Evolutionary conservation across 2,329 filamentous ascomycete species (phyloP).

Genomic region (Penicillium sp.): DNA sequence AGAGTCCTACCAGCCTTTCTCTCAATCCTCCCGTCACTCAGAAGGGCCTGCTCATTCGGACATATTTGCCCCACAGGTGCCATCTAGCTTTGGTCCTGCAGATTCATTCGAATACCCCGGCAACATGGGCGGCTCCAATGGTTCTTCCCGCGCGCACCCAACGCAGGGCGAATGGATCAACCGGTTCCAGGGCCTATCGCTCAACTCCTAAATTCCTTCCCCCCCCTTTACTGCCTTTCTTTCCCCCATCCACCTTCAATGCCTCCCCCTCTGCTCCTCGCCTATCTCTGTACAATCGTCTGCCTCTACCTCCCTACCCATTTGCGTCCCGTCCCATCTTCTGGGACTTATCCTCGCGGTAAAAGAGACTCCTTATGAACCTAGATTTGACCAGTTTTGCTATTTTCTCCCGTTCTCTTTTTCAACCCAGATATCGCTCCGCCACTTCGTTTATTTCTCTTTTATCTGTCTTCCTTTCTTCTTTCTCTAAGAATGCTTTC

Average conservation of each 20-base stretch:
- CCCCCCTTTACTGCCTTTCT: background rate
- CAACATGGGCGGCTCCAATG: slow-evolving; percentile 39
- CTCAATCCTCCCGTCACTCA: slow-evolving; percentile 32
- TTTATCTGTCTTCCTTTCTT: background rate
- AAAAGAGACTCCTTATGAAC: slow-evolving; percentile 10
- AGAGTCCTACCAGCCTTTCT: slow-evolving; percentile 41
- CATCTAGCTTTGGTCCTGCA: slow-evolving; percentile 40
- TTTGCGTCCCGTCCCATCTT: background rate
- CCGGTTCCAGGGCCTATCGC: slow-evolving; percentile 69
- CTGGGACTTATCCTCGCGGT: background rate
- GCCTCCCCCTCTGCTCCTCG: background rate
- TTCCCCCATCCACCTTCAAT: background rate
- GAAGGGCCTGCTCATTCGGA: slow-evolving; percentile 35
- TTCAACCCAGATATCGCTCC: background rate
- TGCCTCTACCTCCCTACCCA: background rate
- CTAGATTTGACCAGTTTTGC: slow-evolving; percentile 9
- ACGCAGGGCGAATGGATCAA: slow-evolving; percentile 59
- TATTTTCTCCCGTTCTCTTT: background rate
- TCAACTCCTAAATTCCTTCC: slow-evolving; percentile 54
- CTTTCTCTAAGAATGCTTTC: slow-evolving; percentile 3
- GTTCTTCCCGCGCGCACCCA: slow-evolving; percentile 34
- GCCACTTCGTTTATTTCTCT: background rate
- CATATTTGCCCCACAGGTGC: slow-evolving; percentile 36
- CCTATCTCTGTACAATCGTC: slow-evolving; percentile 4
- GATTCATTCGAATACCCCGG: slow-evolving; percentile 36